phyloP scores from a whole-genome alignment of 208 protist genomes.

The Leishmania aethiopica region DNA sequence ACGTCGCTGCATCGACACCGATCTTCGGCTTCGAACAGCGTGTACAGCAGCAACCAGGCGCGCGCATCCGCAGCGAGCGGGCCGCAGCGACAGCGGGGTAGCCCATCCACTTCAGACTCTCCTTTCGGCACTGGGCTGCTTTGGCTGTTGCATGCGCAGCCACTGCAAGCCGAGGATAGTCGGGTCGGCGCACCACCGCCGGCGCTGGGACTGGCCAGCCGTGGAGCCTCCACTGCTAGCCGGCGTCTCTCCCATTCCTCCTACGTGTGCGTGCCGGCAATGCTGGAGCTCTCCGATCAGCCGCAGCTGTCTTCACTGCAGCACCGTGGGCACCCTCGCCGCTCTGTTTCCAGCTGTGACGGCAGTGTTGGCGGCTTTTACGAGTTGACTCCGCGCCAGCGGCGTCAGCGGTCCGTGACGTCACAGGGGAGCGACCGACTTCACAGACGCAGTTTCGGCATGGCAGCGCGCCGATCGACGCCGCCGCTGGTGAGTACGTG shows the following conservation, averaged over 20 bases:
- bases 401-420: neutral
- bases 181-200: neutral
- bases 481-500: slow-evolving; percentile 15
- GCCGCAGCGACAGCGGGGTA: neutral
- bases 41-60: too few relatives aligned
- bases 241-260: neutral
- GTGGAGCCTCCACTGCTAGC: neutral
- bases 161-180: neutral
- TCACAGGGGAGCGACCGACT: neutral
- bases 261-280: neutral
- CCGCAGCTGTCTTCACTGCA: neutral
- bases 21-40: too few relatives aligned
- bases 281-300: neutral
- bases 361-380: too few relatives aligned
- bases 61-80: neutral
- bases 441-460: neutral
- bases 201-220: too few relatives aligned
- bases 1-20: neutral
- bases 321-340: too few relatives aligned
- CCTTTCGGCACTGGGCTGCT: neutral
- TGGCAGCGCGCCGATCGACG: neutral
- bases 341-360: too few relatives aligned
- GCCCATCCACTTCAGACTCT: neutral
- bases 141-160: neutral
- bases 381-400: too few relatives aligned